Base-by-base conservation (phyloP, 306 rosid genomes). In the Cicer cuneatum region DNA sequence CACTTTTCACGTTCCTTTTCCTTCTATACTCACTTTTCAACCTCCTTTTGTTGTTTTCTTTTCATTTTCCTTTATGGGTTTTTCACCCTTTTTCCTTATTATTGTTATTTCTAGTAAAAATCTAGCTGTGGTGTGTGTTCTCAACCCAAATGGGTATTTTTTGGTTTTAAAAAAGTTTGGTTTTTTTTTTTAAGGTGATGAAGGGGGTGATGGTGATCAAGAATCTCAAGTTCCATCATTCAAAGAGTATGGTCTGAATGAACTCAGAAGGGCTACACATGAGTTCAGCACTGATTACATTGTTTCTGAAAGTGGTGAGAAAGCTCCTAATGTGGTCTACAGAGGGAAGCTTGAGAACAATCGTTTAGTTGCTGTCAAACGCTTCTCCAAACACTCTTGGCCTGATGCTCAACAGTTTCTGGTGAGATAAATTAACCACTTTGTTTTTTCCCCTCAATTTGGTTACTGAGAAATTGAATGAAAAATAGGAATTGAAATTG, bases 311-410 rank as follows among this genome's bases (percentile, higher is more conserved):
- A 86, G 93, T 49, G 96, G 93, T 13, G 93, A 88, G 71, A 90
- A 86, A 83, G 96, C 96, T 81, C 96, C 93, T 18, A 90, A 90
- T 74, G 86, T 90, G 40, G 96, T 90, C 37, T 90, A 85, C 80
- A 86, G 69, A 76, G 96, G 91, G 69, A 88, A 79, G 73, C 89
- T 90, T 1, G 88, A 84, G 67, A 84, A 79, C 76, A 90, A 76
- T 77, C 93, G 86, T 3, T 70, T 88, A 7, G 93, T 90, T 49
- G 96, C 96, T 58, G 84, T 90, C 43, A 90, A 90, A 42, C 86
- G 96, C 51, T 88, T 90, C 86, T 86, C 96, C 15, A 90, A 86
- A 80, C 89, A 66, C 52, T 90, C 96, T 7, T 90, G 96, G 96
- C 96, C 96, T 41, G 93, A 90, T 59, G 87, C 91, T 42, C 89